Evolutionary conservation across 768 basidiomycete genomes (phyloP).

Genomic region (Russula olivacea): DNA sequence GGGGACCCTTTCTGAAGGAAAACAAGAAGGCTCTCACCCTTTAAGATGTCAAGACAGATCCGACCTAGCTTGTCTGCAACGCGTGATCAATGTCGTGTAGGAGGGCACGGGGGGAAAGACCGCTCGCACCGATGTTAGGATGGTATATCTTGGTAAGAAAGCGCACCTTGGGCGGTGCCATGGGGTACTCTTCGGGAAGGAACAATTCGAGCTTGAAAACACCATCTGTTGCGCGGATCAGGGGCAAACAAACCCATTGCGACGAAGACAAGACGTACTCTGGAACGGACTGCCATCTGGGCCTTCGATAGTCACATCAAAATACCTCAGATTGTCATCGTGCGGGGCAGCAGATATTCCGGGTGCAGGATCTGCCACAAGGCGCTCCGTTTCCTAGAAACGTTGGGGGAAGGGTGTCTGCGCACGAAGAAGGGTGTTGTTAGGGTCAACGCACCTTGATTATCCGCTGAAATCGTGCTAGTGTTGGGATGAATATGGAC

Average conservation of each 20-base stretch:
- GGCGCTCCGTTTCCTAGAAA: constrained; percentile 89
- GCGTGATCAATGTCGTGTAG: not conserved
- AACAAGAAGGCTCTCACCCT: constrained; percentile 50
- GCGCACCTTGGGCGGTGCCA: constrained; percentile 97
- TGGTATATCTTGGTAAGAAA: constrained; percentile 99
- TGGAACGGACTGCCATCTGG: constrained; percentile 92
- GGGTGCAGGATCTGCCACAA: constrained; percentile 93
- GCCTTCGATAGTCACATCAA: constrained; percentile 95
- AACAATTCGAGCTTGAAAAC: constrained; percentile 96
- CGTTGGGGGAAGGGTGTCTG: constrained; percentile 1
- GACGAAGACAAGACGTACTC: constrained; percentile 34
- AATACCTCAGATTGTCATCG: constrained; percentile 96
- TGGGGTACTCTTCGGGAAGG: constrained; percentile 98
- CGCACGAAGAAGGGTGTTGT: not conserved
- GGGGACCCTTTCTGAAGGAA: not conserved
- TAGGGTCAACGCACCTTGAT: constrained; percentile 40
- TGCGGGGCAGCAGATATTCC: constrained; percentile 95
- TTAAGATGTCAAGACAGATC: constrained; percentile 97
- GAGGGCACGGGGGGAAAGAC: not conserved
- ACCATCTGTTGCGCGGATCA: constrained; percentile 51
- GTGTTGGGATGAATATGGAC: not conserved
- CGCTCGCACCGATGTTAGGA: constrained; percentile 88
- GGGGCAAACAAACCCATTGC: not conserved
- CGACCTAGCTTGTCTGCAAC: constrained; percentile 89
- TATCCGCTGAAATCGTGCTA: constrained; percentile 38